Percentiles rank a stretch among this genome's conserved stretches.
These are phyloP conservation scores for Didymella arachidicola DNA, from an alignment of 2,329 filamentous ascomycete genomes.

Conservation along the genomic window DNA sequence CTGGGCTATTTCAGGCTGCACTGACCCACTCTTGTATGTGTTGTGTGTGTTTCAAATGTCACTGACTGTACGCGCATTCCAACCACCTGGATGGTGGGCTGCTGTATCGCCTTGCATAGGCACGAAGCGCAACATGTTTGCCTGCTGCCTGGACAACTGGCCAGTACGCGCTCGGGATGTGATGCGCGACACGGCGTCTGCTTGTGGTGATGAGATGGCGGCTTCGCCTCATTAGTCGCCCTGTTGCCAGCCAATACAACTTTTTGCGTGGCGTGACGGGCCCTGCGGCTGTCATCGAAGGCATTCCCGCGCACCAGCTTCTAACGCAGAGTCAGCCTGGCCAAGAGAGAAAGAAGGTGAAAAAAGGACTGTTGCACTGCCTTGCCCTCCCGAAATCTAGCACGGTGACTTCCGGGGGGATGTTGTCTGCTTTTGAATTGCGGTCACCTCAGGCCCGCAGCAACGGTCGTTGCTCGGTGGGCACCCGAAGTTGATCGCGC, in stretches of 20 bases:
- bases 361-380: constrained; percentile 19
- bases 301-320: constrained; percentile 6
- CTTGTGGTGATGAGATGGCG: constrained; percentile 26
- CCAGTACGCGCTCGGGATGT: constrained; percentile 20
- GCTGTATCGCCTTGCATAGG: constrained; percentile 13
- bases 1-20: constrained; percentile 10
- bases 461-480: constrained; percentile 7
- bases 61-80: constrained; percentile 5
- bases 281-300: constrained; percentile 10
- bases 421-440: constrained; percentile 8
- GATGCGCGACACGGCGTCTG: constrained; percentile 23
- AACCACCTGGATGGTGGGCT: constrained; percentile 16
- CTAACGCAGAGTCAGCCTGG: constrained; percentile 10
- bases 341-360: constrained; percentile 11
- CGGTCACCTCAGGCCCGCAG: constrained; percentile 20
- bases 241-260: constrained; percentile 20
- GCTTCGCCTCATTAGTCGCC: constrained; percentile 23
- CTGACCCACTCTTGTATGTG: neutral
- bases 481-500: constrained; percentile 12
- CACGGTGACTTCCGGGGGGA: constrained; percentile 3
- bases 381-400: constrained; percentile 11
- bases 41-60: constrained; percentile 12
- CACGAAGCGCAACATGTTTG: constrained; percentile 25
- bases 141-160: constrained; percentile 10
- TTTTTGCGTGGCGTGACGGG: constrained; percentile 15